Percentiles rank a stretch among this genome's conserved stretches.
These are phyloP conservation scores for Terfezia claveryi DNA, from an alignment of 495 filamentous ascomycete genomes.

Conservation along the genomic window DNA sequence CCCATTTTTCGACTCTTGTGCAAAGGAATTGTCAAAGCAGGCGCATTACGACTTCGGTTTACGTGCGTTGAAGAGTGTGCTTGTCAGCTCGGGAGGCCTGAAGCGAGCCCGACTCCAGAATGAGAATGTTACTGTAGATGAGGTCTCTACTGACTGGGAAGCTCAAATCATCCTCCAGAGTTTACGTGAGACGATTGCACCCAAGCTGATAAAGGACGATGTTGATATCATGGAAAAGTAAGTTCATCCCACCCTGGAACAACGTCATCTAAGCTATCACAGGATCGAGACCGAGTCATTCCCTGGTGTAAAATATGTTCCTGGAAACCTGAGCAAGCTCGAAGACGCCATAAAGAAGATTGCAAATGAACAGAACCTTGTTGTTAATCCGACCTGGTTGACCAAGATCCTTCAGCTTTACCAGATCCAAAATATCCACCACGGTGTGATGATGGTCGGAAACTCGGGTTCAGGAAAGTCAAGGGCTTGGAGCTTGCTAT, in stretches of 20 bases:
- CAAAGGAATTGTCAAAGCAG: conserved; percentile 64
- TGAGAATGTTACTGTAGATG: conserved; percentile 22
- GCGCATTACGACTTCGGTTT: conserved; percentile 98
- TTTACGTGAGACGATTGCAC: conserved; percentile 92
- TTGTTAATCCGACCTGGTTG: conserved; percentile 87
- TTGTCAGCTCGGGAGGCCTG: conserved; percentile 86
- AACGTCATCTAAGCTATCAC: neutral
- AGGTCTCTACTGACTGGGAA: conserved; percentile 37
- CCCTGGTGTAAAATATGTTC: conserved; percentile 78
- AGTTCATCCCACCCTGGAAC: neutral
- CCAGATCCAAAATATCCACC: conserved; percentile 92
- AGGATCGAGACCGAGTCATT: conserved; percentile 66
- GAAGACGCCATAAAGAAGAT: conserved; percentile 61
- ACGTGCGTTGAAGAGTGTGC: conserved; percentile 90
- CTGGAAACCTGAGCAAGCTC: conserved; percentile 59
- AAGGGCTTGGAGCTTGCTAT: conserved; percentile 77
- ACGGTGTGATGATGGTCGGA: conserved; percentile 99
- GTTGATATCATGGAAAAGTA: conserved; percentile 56
- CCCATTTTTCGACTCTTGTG: conserved; percentile 89
- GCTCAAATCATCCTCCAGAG: conserved; percentile 99
- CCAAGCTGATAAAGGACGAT: conserved; percentile 81
- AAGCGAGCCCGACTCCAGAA: conserved; percentile 61
- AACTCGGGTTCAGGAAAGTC: conserved; percentile 91
- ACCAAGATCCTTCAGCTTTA: conserved; percentile 88
- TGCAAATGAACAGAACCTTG: conserved; percentile 58